These are phyloP conservation scores for Phaffia tasmanica DNA, from an alignment of 768 basidiomycete species.

Conservation along the genomic window DNA sequence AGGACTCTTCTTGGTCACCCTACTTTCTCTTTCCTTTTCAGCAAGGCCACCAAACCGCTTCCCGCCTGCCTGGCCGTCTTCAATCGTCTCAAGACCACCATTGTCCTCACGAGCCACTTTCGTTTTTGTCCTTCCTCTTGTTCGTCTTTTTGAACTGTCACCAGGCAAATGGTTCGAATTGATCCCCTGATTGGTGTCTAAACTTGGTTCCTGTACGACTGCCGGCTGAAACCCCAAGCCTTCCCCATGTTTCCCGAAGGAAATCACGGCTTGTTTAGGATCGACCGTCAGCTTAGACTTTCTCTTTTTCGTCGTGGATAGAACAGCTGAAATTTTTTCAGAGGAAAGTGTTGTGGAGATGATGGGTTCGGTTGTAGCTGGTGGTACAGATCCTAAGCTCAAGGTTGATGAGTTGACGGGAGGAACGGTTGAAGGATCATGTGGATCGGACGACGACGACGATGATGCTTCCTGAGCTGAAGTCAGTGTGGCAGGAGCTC, in stretches of 20 bases:
- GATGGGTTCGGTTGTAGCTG: too few relatives aligned
- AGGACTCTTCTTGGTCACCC: not conserved
- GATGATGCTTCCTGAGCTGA: too few relatives aligned
- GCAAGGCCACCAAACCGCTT: not conserved
- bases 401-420: too few relatives aligned
- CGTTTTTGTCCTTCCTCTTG: not conserved
- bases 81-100: not conserved
- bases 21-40: not conserved
- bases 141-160: not conserved
- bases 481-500: too few relatives aligned
- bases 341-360: too few relatives aligned
- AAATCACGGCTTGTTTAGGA: constrained; percentile 9
- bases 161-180: too few relatives aligned
- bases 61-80: not conserved
- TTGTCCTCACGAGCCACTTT: not conserved
- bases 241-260: constrained; percentile 10
- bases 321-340: too few relatives aligned
- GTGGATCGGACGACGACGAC: too few relatives aligned
- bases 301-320: not conserved
- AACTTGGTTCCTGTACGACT: too few relatives aligned
- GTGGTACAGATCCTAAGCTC: too few relatives aligned
- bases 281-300: not conserved
- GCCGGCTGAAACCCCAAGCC: not conserved
- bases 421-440: too few relatives aligned
- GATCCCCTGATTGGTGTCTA: too few relatives aligned